Evolutionary conservation across 805 yeast genomes (phyloP), one percentile per base, ranked within the genome.

Genomic region (Candida piceae): DNA sequence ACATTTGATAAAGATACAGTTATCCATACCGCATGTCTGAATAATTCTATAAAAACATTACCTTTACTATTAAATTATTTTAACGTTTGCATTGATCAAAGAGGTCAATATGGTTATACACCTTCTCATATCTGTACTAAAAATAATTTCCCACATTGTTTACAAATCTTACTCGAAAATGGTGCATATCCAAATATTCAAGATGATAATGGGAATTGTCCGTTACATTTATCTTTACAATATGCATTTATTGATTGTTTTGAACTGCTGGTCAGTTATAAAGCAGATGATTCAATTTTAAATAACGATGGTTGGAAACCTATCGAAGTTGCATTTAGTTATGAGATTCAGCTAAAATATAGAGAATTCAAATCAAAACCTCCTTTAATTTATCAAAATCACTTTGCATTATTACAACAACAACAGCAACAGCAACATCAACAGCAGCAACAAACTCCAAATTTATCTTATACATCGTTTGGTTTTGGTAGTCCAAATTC

Each of bases 181-280:
- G 93, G 89, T 7, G 94, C 94, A 3, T 82, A 85, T 49, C 67
- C 87, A 31, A 79, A 83, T 47, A 56, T 77, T 4, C 79, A 76
- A 37, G 95, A 93, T 54, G 63, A 66, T 8, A 73, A 74, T 12
- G 95, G 93, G 1, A 84, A 87, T 52, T 80, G 95, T 3, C 86
- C 96, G 0, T 62, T 90, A 29, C 97, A 90, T 59, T 66, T 83
- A 35, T 95, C 96, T 0, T 71, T 85, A 46, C 80, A 82, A 38
- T 75, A 70, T 48, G 90, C 89, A 5, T 73, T 76, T 41, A 49
- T 73, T 12, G 72, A 72, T 32, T 78, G 84, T 31, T 58, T 78
- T 42, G 67, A 72, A 35, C 53, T 80, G 23, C 58, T 84, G 30
- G 57, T 80, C 0, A 64, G 62, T 13, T 64, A 74, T 21, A 66